Evolutionary conservation across 2,329 filamentous ascomycete species (phyloP), one percentile per base, ranked within the genome.

Genomic region (Onygena corvina): DNA sequence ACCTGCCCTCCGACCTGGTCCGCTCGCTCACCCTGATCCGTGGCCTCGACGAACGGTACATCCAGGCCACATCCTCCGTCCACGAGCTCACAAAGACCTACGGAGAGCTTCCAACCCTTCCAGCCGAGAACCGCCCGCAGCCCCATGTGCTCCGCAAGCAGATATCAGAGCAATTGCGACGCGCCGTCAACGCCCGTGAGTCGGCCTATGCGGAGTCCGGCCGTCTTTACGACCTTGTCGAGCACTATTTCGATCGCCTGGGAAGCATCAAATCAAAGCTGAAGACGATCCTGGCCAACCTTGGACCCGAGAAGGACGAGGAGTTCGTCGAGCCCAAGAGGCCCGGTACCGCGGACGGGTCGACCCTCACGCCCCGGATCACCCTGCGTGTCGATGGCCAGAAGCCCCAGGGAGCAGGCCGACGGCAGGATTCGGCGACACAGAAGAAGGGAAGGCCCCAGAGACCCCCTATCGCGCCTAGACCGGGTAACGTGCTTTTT

Each of bases 1-100:
- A 80, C 69, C 79, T 81, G 50, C 79, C 79, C 29, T 77, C 79
- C 7, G 79, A 82, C 60, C 68, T 83, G 20, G 71, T 75, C 51
- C 78, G 79, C 58, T 81, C 79, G 54, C 66, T 83, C 48, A 78
- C 75, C 47, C 69, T 83, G 50, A 80, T 83, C 58, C 70, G 72
- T 54, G 67, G 67, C 50, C 62, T 72, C 47, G 70, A 72, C 51
- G 64, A 71, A 52, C 65, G 65, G 35, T 72, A 71, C 51, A 54
- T 70, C 6, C 61, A 66, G 42, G 65, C 67, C 38, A 58, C 69
- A 27, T 64, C 67, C 42, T 52, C 58, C 16, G 61, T 72, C 7
- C 65, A 72, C 55, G 62, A 67, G 46, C 62, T 71, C 38, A 67
- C 66, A 44, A 67, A 63, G 44, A 59, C 56, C 14, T 72, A 71